Base-by-base conservation (phyloP, 2,329 filamentous ascomycete genomes). In the Diaporthe humulicola region DNA sequence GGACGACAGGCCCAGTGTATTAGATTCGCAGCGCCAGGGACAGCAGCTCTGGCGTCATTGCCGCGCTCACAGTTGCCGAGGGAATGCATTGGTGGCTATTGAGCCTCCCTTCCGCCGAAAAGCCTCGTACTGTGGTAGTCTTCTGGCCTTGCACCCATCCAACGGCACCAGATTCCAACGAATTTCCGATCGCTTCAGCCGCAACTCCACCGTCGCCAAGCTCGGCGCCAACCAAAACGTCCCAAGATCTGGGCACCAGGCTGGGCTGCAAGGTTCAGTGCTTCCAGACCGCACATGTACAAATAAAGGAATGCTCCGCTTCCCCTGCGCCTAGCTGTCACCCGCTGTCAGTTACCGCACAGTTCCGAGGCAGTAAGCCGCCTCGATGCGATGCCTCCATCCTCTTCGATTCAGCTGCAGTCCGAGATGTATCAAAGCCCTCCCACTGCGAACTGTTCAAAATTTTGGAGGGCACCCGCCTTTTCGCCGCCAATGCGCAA, bases 31-130 rank as follows among this genome's bases (percentile, higher is more conserved):
- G 22, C 25, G 45, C 48, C 33, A 15, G 48, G 45, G 30, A 52
- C 33, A 8, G 0, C 36, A 30, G 12, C 64, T 14, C 30, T 52
- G 30, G 22, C 45, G 45, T 45, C 64, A 67, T 67, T 10, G 64
- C 19, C 17, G 22, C 22, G 10, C 19, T 67, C 42, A 67, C 45
- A 19, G 14, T 67, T 67, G 14, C 61, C 61, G 61, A 67, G 61
- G 61, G 61, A 52, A 6, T 61, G 14, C 17, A 19, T 28, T 19
- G n/a, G 0, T 42, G 36, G 15, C 25, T 67, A 30, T 36, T 67
- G 42, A 67, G 61, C 45, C 61, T 67, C 61, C 61, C 28, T 67
- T 67, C 45, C 28, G 61, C 28, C 61, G 30, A 48, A n/a, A 50
- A 36, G 28, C 19, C 45, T 33, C n/a, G n/a, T n/a, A n/a, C n/a